These are phyloP conservation scores for Polyplosphaeria fusca DNA, from an alignment of 495 filamentous ascomycete species.

Conservation along the genomic window DNA sequence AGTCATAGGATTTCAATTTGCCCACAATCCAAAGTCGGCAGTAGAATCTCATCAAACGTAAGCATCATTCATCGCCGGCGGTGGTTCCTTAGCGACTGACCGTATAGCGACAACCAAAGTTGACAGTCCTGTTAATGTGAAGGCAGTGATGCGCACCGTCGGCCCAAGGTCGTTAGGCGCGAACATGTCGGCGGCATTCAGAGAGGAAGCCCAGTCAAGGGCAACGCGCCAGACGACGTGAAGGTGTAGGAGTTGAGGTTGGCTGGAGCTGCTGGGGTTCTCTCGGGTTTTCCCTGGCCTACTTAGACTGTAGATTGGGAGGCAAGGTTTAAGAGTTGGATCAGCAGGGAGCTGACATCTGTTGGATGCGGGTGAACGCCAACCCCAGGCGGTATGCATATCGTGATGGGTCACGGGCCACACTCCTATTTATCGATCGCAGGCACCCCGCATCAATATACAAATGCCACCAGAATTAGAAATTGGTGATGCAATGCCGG, in stretches of 20 bases:
- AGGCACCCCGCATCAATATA: no score
- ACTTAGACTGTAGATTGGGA: neutral
- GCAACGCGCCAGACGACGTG: neutral
- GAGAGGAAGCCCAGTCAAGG: neutral
- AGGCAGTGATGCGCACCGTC: slow-evolving; percentile 21
- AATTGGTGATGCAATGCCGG: no score
- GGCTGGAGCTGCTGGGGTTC: neutral
- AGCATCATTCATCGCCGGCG: neutral
- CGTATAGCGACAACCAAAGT: slow-evolving; percentile 23
- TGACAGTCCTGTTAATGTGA: slow-evolving; percentile 20
- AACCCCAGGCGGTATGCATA: no score
- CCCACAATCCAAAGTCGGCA: slow-evolving; percentile 31
- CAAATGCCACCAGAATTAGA: no score
- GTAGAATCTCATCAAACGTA: slow-evolving; percentile 15
- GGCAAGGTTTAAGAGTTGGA: neutral
- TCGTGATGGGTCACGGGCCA: no score
- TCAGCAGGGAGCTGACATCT: neutral
- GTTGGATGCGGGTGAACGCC: neutral
- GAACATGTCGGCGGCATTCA: slow-evolving; percentile 13
- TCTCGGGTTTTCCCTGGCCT: neutral
- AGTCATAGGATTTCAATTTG: slow-evolving; percentile 26
- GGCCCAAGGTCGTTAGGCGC: slow-evolving; percentile 19
- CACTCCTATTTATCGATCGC: no score
- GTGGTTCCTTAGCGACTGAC: neutral
- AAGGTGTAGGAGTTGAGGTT: neutral